These are phyloP conservation scores for Pseudohyphozyma bogoriensis DNA, from an alignment of 768 basidiomycete species.

Conservation along the genomic window DNA sequence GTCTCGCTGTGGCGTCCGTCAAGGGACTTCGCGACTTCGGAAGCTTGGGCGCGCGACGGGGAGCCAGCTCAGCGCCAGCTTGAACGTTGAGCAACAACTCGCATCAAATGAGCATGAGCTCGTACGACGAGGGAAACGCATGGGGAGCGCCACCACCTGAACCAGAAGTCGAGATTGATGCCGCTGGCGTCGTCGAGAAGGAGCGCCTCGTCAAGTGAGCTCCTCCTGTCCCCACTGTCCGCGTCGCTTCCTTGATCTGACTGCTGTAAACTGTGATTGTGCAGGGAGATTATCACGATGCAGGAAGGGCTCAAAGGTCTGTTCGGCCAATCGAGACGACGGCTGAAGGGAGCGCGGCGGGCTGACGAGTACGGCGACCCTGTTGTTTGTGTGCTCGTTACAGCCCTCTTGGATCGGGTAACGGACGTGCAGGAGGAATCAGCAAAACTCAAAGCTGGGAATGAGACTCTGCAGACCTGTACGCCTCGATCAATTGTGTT, in stretches of 20 bases:
- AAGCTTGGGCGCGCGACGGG: no score
- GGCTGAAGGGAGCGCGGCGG: background rate
- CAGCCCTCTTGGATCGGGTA: constrained; percentile 17
- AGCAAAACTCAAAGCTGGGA: constrained; percentile 16
- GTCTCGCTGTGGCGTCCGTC: no score
- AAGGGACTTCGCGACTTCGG: no score
- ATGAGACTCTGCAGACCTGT: constrained; percentile 27
- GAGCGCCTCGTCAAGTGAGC: constrained; percentile 10
- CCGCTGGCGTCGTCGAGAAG: background rate
- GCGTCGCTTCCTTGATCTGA: no score
- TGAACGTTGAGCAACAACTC: no score
- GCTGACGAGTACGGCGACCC: no score
- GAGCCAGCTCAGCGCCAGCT: no score
- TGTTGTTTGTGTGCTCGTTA: no score
- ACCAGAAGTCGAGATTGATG: background rate
- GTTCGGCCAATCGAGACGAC: background rate
- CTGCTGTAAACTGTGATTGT: accelerated
- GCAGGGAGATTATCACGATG: constrained; percentile 16
- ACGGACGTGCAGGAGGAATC: constrained; percentile 18
- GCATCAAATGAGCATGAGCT: no score
- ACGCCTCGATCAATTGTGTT: background rate
- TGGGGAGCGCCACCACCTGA: background rate
- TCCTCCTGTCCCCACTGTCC: background rate
- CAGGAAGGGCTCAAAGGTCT: constrained; percentile 22
- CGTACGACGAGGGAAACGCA: no score